phyloP scores from a whole-genome alignment of 768 basidiomycete species.

The Cystobasidium onofrii region DNA sequence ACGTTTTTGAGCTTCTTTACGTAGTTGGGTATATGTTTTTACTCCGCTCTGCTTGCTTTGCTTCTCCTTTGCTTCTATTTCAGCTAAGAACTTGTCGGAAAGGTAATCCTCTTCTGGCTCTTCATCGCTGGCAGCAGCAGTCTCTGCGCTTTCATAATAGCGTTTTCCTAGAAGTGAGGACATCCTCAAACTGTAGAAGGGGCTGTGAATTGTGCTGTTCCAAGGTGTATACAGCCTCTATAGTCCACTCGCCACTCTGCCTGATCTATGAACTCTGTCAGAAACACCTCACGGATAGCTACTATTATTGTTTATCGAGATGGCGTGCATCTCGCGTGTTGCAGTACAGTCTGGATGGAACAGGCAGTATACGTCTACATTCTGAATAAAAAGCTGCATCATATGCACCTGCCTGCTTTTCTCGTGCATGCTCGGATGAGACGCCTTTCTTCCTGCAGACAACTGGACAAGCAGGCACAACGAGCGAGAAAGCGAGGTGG shows the following conservation, averaged over 20 bases:
- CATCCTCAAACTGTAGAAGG: neutral
- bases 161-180: neutral
- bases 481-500: neutral
- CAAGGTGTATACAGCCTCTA: neutral
- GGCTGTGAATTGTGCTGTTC: neutral
- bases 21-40: slow-evolving; percentile 34
- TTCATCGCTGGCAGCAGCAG: slow-evolving; percentile 31
- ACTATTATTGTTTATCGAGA: neutral
- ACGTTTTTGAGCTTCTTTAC: slow-evolving; percentile 33
- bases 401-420: too few species aligned
- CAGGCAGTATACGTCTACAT: too few species aligned
- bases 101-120: slow-evolving; percentile 37
- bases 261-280: neutral
- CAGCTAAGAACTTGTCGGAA: slow-evolving; percentile 30
- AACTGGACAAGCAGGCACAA: too few species aligned
- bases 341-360: too few species aligned
- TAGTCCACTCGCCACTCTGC: neutral
- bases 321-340: neutral
- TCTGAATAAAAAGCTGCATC: too few species aligned
- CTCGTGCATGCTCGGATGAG: too few species aligned
- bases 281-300: neutral
- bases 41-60: neutral
- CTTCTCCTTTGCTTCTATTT: neutral
- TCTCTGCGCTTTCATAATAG: neutral
- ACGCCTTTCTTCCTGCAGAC: too few species aligned